Base-by-base conservation (phyloP, 495 filamentous ascomycete species). In the Neohortaea acidophila region DNA sequence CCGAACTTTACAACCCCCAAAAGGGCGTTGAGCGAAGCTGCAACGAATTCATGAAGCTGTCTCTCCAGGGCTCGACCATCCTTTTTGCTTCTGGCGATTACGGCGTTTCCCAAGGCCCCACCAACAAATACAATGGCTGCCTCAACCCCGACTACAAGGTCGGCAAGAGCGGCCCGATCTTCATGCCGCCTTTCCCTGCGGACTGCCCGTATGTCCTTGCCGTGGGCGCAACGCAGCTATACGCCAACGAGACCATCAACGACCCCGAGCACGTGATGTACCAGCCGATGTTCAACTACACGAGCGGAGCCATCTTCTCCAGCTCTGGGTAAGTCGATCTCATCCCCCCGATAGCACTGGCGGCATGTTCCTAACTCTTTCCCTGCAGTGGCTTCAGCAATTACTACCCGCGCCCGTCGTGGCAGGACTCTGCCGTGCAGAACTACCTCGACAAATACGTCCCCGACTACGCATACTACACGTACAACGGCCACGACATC, bases 321-420 rank as follows among this genome's bases (percentile, higher is more conserved):
- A n/a, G n/a, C n/a, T n/a, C n/a, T n/a, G n/a, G n/a, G n/a, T n/a
- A n/a, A n/a, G n/a, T n/a, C n/a, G n/a, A n/a, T n/a, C n/a, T n/a
- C n/a, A n/a, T n/a, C n/a, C n/a, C n/a, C n/a, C n/a, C n/a, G n/a
- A n/a, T n/a, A n/a, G n/a, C n/a, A n/a, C n/a, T n/a, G n/a, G n/a
- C n/a, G n/a, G n/a, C n/a, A n/a, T n/a, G n/a, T n/a, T n/a, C n/a
- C n/a, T n/a, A n/a, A n/a, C 35, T 46, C 45, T 47, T 39, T 25
- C 42, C 43, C 7, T 73, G 75, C 17, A 73, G 77, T 22, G 76
- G 75, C 9, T 81, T 82, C 58, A 73, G 67, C 45, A 80, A 81
- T 49, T 61, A 79, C 52, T 84, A 75, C 55, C 50, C 59, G 17
- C 55, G 64, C 8, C 74, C 78, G 0, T 36, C 44, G 6, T 84